Percentiles rank a stretch among this genome's conserved stretches.
Conservation (phyloP, 306 rosid species). For the Cicer judaicum region DNA sequence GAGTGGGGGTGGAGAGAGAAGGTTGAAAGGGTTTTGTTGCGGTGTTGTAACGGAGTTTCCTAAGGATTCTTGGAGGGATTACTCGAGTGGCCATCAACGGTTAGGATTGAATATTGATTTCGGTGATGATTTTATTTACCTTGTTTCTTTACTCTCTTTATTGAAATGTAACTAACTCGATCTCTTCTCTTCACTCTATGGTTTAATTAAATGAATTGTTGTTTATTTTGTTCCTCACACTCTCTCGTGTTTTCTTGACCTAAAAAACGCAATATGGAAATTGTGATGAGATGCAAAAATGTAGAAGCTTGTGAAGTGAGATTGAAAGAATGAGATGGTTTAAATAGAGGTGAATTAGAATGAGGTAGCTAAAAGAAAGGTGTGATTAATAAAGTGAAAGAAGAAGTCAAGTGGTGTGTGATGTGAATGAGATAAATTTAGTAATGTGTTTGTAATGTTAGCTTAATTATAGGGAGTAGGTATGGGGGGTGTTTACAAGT, state of each 20-base stretch:
- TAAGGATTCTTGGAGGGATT: constrained; percentile 60
- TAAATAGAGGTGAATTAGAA: neutral
- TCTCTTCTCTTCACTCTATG: no score
- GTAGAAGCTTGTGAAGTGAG: neutral
- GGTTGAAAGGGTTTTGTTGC: constrained; percentile 53
- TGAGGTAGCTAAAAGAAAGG: neutral
- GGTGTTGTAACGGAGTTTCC: constrained; percentile 50
- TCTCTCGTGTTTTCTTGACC: constrained; percentile 11
- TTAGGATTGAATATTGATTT: neutral
- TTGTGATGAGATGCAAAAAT: constrained; percentile 1
- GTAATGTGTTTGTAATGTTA: neutral
- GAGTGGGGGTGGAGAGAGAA: constrained; percentile 47
- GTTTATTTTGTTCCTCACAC: neutral
- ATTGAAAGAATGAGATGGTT: neutral
- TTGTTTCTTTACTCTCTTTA: no score
- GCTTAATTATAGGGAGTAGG: neutral
- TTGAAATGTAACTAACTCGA: no score
- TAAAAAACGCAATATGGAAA: neutral
- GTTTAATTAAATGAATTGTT: neutral
- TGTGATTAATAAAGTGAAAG: neutral
- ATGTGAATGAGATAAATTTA: neutral
- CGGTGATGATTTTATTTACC: no score
- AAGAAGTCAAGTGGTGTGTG: constrained; percentile 10
- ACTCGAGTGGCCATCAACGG: constrained; percentile 64
- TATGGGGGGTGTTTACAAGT: no score